Conservation (phyloP, 768 basidiomycete genomes). For the Pleurotus sapidus region DNA sequence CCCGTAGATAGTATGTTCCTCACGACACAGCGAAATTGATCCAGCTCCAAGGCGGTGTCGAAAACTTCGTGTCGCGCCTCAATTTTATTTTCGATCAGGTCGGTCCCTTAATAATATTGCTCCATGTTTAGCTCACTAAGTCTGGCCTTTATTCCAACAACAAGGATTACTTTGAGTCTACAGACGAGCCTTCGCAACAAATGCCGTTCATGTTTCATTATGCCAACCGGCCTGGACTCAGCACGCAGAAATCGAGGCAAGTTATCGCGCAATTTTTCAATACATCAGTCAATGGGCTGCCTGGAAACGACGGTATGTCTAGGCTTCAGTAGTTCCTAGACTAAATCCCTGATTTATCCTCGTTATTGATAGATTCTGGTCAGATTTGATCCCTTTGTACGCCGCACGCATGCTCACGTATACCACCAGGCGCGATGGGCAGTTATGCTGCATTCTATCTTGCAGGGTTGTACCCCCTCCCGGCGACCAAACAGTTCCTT, state of each 20-base stretch:
- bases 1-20: conserved; percentile 46
- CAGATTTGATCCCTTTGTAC: neutral
- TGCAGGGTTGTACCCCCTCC: conserved; percentile 59
- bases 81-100: conserved; percentile 59
- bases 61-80: conserved; percentile 51
- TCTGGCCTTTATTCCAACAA: neutral
- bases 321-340: neutral
- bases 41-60: conserved; percentile 54
- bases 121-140: no score
- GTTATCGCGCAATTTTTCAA: conserved; percentile 57
- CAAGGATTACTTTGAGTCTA: conserved; percentile 58
- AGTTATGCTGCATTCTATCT: conserved; percentile 59
- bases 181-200: conserved; percentile 65
- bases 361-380: conserved; percentile 19
- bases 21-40: conserved; percentile 65
- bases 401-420: neutral
- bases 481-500: conserved; percentile 57
- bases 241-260: conserved; percentile 53
- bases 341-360: conserved; percentile 16
- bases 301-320: conserved; percentile 62
- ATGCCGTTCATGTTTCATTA: conserved; percentile 75
- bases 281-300: conserved; percentile 52
- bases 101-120: neutral
- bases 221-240: conserved; percentile 55
- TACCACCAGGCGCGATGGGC: conserved; percentile 54